These are phyloP conservation scores for Beauveria australis DNA, from an alignment of 2,329 filamentous ascomycete species.

Conservation along the genomic window DNA sequence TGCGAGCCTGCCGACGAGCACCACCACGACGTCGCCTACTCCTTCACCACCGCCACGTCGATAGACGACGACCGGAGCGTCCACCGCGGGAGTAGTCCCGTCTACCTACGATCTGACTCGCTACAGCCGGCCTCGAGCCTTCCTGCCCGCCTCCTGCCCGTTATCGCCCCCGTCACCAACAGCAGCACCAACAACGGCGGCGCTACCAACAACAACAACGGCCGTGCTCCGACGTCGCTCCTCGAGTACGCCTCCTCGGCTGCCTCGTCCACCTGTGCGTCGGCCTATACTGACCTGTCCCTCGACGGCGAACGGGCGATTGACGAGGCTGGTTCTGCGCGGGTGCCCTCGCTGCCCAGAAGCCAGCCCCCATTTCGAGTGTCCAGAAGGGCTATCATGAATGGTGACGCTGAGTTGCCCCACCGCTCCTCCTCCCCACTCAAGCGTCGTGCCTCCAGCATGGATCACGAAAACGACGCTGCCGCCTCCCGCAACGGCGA, in stretches of 20 bases:
- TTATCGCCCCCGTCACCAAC: conserved; percentile 21
- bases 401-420: conserved; percentile 44
- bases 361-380: conserved; percentile 46
- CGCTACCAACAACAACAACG: background rate
- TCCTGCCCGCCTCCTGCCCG: conserved; percentile 42
- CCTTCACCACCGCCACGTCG: conserved; percentile 35
- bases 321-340: conserved; percentile 35
- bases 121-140: conserved; percentile 39
- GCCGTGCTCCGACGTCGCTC: conserved; percentile 19
- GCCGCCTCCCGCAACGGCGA: conserved; percentile 32
- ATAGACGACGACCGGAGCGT: conserved; percentile 9
- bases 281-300: conserved; percentile 48
- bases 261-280: conserved; percentile 48
- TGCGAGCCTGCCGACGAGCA: conserved; percentile 39
- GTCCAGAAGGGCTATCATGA: conserved; percentile 47
- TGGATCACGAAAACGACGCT: conserved; percentile 42
- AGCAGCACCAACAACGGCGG: conserved; percentile 2
- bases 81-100: conserved; percentile 25
- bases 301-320: conserved; percentile 47
- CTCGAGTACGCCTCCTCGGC: conserved; percentile 46
- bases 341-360: conserved; percentile 27
- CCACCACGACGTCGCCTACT: conserved; percentile 40
- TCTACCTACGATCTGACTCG: conserved; percentile 34
- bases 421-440: conserved; percentile 57
- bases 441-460: conserved; percentile 55